phyloP scores from a whole-genome alignment of 2,329 filamentous ascomycete species.

The Hysterium pulicare region DNA sequence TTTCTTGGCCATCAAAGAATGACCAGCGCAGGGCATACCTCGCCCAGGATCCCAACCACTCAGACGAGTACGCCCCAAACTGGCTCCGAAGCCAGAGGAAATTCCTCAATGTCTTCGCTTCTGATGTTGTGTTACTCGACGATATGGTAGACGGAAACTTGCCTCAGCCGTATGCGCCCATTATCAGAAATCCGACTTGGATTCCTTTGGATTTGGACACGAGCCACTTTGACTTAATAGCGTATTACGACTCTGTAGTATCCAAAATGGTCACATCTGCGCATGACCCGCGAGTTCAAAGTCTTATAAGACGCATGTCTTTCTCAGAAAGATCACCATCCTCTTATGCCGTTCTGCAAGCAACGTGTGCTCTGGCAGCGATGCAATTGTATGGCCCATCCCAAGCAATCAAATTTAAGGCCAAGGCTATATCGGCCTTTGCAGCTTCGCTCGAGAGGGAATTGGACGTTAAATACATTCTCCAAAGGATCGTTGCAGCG shows the following conservation, averaged over 20 bases:
- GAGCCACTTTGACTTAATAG: too few species aligned
- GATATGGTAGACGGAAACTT: background rate
- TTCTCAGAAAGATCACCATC: conserved; percentile 8
- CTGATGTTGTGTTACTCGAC: conserved; percentile 5
- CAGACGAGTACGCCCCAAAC: background rate
- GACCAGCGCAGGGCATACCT: conserved; percentile 9
- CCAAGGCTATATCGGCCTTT: conserved; percentile 8
- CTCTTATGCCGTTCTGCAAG: conserved; percentile 10
- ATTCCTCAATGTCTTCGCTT: conserved; percentile 7
- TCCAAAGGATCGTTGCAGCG: conserved; percentile 11
- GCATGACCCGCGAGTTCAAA: conserved; percentile 6
- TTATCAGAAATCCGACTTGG: conserved; percentile 9
- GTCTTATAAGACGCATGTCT: conserved; percentile 10
- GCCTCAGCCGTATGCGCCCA: background rate
- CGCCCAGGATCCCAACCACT: background rate
- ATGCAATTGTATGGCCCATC: conserved; percentile 8
- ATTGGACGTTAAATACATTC: conserved; percentile 3
- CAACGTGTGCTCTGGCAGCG: conserved; percentile 11
- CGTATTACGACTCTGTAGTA: conserved; percentile 7
- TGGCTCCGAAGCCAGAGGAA: background rate
- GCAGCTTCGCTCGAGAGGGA: conserved; percentile 3
- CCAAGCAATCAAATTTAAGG: conserved; percentile 8
- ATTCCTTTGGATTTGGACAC: too few species aligned
- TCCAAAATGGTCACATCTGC: conserved; percentile 6
- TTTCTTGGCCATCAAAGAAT: conserved; percentile 13